These are phyloP conservation scores for Colletotrichum sp. DNA, from an alignment of 2,329 filamentous ascomycete genomes.

Conservation along the genomic window DNA sequence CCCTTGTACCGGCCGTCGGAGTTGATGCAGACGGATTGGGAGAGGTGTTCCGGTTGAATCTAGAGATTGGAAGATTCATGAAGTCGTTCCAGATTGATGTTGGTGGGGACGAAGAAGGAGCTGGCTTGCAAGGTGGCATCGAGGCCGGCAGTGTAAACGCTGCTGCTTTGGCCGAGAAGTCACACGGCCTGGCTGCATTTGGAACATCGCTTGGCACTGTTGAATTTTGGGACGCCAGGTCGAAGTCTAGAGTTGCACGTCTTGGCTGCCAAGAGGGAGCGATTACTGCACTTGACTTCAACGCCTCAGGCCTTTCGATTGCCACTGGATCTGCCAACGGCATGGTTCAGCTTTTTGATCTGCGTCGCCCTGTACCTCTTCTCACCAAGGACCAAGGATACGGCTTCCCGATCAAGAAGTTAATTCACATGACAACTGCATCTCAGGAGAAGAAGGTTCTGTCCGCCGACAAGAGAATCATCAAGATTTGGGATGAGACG, in stretches of 20 bases:
- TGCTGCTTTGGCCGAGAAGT: constrained; percentile 84
- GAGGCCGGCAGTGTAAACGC: constrained; percentile 86
- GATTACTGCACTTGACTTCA: constrained; percentile 88
- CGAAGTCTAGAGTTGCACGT: constrained; percentile 79
- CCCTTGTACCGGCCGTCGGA: constrained; percentile 85
- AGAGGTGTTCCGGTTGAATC: constrained; percentile 90
- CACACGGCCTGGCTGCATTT: constrained; percentile 90
- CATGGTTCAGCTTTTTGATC: constrained; percentile 87
- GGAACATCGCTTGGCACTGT: constrained; percentile 95
- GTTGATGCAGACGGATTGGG: constrained; percentile 85
- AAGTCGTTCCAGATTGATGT: constrained; percentile 91
- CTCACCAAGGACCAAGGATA: constrained; percentile 96
- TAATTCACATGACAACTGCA: constrained; percentile 73
- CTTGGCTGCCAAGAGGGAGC: constrained; percentile 73
- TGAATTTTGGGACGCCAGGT: constrained; percentile 94
- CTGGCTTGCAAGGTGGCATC: constrained; percentile 85
- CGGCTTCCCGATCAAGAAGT: constrained; percentile 87
- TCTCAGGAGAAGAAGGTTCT: constrained; percentile 86
- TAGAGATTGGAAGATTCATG: constrained; percentile 94
- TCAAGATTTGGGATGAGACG: constrained; percentile 92
- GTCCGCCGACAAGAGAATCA: constrained; percentile 91
- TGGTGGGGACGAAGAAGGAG: constrained; percentile 76
- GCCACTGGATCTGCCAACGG: constrained; percentile 89
- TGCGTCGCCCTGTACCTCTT: constrained; percentile 84
- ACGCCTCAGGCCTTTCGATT: constrained; percentile 80